A percentile compares a stretch with the other conserved stretches of the same genome.
Evolutionary conservation across 225 moss, liverwort and hornwort genomes (phyloP).

Genomic region (Takakia lepidozioides): DNA sequence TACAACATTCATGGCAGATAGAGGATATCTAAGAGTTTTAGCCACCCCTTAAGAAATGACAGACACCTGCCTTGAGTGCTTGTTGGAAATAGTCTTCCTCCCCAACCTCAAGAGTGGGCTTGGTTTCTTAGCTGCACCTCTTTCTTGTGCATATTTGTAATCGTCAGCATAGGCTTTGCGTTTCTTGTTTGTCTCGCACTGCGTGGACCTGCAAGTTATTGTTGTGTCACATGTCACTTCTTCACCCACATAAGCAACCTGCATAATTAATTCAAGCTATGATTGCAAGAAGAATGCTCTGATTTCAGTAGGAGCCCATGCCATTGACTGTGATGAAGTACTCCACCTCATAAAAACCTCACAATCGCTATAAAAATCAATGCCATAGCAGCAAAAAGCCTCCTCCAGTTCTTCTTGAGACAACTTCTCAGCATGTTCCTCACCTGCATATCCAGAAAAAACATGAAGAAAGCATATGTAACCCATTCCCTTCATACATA

Average conservation of each 20-base stretch:
- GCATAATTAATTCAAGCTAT: too few relatives aligned
- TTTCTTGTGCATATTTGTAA: background rate
- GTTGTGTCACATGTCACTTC: too few relatives aligned
- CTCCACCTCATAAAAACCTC: conserved; percentile 12
- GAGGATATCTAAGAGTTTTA: too few relatives aligned
- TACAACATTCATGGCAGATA: too few relatives aligned
- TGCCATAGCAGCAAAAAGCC: conserved; percentile 7
- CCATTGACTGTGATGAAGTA: background rate
- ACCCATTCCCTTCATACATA: too few relatives aligned
- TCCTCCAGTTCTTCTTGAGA: conserved; percentile 12
- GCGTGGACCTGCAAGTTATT: too few relatives aligned
- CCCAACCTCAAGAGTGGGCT: conserved; percentile 5
- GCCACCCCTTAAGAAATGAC: too few relatives aligned
- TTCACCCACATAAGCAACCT: too few relatives aligned
- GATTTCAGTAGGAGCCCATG: too few relatives aligned
- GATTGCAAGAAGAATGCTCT: too few relatives aligned
- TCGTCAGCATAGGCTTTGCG: background rate
- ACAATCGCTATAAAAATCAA: conserved; percentile 24
- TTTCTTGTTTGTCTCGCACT: conserved; percentile 2
- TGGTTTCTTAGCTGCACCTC: conserved; percentile 5
- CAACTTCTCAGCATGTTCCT: conserved; percentile 1
- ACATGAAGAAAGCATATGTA: background rate
- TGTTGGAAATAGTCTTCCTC: conserved; percentile 1
- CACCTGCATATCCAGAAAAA: conserved; percentile 6
- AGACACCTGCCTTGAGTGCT: conserved; percentile 13